Percentiles rank a stretch among this genome's conserved stretches.
phyloP scores from a whole-genome alignment of 306 rosid genomes.

The Cucurbita pepo region DNA sequence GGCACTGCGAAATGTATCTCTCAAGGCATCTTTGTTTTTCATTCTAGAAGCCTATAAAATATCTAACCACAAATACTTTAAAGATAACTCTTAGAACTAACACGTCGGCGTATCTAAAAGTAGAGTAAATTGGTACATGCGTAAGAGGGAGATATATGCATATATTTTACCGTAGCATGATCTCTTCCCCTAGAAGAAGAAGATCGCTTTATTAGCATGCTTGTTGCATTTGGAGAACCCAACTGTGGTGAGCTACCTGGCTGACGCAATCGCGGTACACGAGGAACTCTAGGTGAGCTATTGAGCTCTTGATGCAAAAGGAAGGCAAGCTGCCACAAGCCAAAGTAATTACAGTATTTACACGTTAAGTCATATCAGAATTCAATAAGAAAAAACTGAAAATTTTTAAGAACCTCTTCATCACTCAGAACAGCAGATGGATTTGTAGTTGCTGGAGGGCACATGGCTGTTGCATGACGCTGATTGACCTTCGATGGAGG shows the following conservation, averaged over 20 bases:
- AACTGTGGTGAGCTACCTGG: slow-evolving; percentile 70
- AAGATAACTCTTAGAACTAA: neutral
- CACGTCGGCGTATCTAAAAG: neutral
- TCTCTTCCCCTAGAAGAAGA: slow-evolving; percentile 66
- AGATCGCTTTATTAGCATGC: slow-evolving; percentile 64
- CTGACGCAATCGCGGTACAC: slow-evolving; percentile 85
- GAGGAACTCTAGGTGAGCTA: slow-evolving; percentile 97
- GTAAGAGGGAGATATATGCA: neutral
- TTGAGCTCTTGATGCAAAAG: slow-evolving; percentile 90
- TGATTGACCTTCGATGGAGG: slow-evolving; percentile 59
- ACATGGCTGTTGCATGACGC: slow-evolving; percentile 30
- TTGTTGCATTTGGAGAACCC: slow-evolving; percentile 56
- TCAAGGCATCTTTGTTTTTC: slow-evolving; percentile 60
- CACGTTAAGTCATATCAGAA: neutral
- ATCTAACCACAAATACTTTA: neutral
- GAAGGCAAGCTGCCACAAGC: slow-evolving; percentile 55
- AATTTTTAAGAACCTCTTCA: slow-evolving; percentile 58
- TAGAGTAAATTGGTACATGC: neutral
- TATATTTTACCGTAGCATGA: slow-evolving; percentile 38
- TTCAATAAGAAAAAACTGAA: slow-evolving; percentile 3
- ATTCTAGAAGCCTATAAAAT: slow-evolving; percentile 50
- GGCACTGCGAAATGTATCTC: slow-evolving; percentile 48
- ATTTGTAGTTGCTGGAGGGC: slow-evolving; percentile 48
- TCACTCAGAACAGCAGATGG: slow-evolving; percentile 61
- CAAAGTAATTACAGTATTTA: neutral